Percentiles rank a stretch among this genome's conserved stretches.
phyloP scores from a whole-genome alignment of 495 filamentous ascomycete genomes.

The Apodospora peruviana region DNA sequence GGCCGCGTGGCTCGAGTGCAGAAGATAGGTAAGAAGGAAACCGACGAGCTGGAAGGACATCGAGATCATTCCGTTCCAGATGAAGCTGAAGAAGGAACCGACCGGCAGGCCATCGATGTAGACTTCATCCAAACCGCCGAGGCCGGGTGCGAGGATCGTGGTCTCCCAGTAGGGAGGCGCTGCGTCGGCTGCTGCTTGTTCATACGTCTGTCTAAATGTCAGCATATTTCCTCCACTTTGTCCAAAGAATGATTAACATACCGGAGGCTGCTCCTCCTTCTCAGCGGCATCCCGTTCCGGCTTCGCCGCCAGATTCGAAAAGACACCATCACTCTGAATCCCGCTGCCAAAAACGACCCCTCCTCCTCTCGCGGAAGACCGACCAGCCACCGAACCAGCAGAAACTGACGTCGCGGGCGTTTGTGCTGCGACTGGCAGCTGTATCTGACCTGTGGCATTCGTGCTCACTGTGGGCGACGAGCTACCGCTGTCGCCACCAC shows the following conservation, averaged over 20 bases:
- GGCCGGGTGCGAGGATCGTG: slow-evolving; percentile 87
- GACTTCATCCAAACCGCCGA: slow-evolving; percentile 79
- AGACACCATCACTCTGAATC: slow-evolving; percentile 82
- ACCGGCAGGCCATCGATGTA: slow-evolving; percentile 95
- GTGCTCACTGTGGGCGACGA: slow-evolving; percentile 40
- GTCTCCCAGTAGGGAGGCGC: slow-evolving; percentile 99
- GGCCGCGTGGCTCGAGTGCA: slow-evolving; percentile 95
- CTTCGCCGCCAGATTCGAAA: slow-evolving; percentile 90
- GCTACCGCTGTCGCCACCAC: too few relatives aligned
- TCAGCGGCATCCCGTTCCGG: slow-evolving; percentile 77
- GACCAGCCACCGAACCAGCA: slow-evolving; percentile 2
- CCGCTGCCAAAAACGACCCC: slow-evolving; percentile 54
- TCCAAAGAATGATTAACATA: slow-evolving; percentile 43
- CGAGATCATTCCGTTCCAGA: slow-evolving; percentile 98
- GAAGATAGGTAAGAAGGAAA: slow-evolving; percentile 94
- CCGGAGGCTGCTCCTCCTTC: slow-evolving; percentile 85
- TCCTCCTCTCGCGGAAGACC: slow-evolving; percentile 13
- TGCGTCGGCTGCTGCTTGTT: slow-evolving; percentile 95
- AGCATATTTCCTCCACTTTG: slow-evolving; percentile 23
- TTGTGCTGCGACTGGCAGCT: slow-evolving; percentile 16
- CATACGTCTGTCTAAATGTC: slow-evolving; percentile 66
- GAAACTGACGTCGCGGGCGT: neutral
- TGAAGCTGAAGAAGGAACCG: slow-evolving; percentile 88
- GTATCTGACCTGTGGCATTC: slow-evolving; percentile 8
- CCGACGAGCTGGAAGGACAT: slow-evolving; percentile 97